Percentiles rank a stretch among this genome's conserved stretches.
These are phyloP conservation scores for Solanum hybrid DNA, from an alignment of 305 asterid species.

Conservation along the genomic window DNA sequence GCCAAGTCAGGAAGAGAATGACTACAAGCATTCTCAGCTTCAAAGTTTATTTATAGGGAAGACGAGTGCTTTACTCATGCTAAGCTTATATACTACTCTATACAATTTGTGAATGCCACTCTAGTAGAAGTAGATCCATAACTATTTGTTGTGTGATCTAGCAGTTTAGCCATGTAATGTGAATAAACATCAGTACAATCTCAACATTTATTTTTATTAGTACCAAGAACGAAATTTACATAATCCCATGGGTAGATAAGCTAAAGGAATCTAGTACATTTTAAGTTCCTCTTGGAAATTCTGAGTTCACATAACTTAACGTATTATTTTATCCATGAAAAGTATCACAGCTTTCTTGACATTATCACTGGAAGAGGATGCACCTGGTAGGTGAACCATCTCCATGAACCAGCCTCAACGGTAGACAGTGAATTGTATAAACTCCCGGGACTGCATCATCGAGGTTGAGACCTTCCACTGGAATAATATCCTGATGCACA, in stretches of 20 bases:
- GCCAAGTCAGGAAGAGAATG: neutral
- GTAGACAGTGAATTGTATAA: slow-evolving; percentile 19
- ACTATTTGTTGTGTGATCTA: neutral
- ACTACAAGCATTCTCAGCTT: neutral
- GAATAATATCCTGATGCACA: slow-evolving; percentile 16
- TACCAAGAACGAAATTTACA: neutral
- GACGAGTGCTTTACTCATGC: neutral
- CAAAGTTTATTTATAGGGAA: neutral
- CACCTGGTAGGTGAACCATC: slow-evolving; percentile 24
- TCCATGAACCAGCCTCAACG: slow-evolving; percentile 7
- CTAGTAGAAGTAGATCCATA: neutral
- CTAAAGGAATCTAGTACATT: neutral
- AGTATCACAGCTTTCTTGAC: neutral
- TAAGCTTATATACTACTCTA: neutral
- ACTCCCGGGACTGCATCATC: slow-evolving; percentile 10
- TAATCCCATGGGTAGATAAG: neutral
- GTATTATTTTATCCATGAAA: neutral
- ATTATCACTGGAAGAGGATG: slow-evolving; percentile 8
- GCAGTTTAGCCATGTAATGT: neutral
- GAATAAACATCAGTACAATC: neutral
- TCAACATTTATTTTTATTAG: neutral
- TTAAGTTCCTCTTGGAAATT: neutral
- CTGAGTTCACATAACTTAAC: neutral
- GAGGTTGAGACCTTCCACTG: slow-evolving; percentile 20
- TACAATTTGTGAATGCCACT: neutral